Conservation (phyloP, 306 rosid species). For the Albizia julibrissin region DNA sequence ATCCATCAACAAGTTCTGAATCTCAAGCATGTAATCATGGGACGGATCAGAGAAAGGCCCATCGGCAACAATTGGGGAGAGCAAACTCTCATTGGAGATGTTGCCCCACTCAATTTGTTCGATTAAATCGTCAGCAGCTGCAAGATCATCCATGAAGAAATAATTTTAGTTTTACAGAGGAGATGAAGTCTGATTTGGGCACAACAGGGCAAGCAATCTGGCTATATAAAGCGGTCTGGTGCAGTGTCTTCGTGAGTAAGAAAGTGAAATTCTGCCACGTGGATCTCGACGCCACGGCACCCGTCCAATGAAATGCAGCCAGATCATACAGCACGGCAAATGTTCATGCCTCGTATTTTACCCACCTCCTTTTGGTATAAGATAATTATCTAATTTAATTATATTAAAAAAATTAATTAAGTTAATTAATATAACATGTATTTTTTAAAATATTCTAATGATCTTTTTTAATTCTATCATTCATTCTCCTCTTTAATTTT, state of each 20-base stretch:
- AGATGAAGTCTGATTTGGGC: background rate
- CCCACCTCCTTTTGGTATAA: fast-evolving
- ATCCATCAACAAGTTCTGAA: conserved; percentile 62
- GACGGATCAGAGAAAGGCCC: conserved; percentile 9
- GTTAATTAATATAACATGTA: no score
- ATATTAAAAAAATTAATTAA: no score
- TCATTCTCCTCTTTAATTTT: fast-evolving
- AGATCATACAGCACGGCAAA: background rate
- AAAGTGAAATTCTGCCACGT: conserved; percentile 15
- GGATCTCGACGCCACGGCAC: background rate
- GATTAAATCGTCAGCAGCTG: conserved; percentile 13
- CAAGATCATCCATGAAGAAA: conserved; percentile 31
- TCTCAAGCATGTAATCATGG: conserved; percentile 31
- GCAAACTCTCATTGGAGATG: conserved; percentile 34
- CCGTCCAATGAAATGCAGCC: background rate
- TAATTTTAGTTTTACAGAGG: background rate
- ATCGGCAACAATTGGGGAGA: conserved; percentile 12
- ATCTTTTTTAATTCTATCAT: no score
- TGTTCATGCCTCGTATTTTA: background rate
- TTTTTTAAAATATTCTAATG: no score
- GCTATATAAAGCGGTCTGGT: background rate
- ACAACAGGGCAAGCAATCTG: background rate
- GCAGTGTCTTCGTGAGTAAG: conserved; percentile 30
- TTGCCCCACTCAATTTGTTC: conserved; percentile 42
- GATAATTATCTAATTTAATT: no score